phyloP scores from a whole-genome alignment of 2,329 filamentous ascomycete genomes.

The Trichoderma sp. region DNA sequence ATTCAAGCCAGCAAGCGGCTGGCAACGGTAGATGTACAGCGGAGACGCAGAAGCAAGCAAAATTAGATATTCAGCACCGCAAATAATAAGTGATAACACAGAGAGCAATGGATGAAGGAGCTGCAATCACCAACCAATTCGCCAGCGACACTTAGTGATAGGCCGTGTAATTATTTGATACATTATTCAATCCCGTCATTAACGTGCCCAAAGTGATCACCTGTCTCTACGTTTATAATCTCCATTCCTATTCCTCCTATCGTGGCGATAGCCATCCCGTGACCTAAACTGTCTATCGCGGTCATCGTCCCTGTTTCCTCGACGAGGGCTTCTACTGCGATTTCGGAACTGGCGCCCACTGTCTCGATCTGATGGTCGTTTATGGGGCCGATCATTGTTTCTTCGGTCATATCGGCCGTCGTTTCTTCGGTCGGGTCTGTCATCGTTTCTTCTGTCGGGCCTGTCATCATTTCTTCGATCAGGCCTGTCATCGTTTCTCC shows the following conservation, averaged over 20 bases:
- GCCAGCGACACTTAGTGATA: neutral
- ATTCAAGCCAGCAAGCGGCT: conserved; percentile 88
- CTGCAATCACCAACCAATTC: neutral
- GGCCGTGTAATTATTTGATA: neutral
- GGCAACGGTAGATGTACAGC: conserved; percentile 57
- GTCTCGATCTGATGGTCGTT: neutral
- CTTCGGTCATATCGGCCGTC: conserved; percentile 19
- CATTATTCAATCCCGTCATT: neutral
- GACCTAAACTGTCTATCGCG: conserved; percentile 20
- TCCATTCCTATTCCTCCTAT: conserved; percentile 21
- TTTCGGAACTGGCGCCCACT: conserved; percentile 30
- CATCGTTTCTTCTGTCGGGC: conserved; percentile 22
- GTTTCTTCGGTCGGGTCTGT: conserved; percentile 20
- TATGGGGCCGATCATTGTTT: conserved; percentile 2
- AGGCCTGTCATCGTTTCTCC: conserved; percentile 24
- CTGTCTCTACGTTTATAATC: conserved; percentile 51
- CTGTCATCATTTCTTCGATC: conserved; percentile 19
- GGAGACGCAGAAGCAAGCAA: neutral
- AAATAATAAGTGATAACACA: too few species aligned
- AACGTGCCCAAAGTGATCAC: neutral
- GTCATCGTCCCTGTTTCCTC: conserved; percentile 34
- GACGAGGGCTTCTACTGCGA: conserved; percentile 42
- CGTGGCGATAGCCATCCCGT: conserved; percentile 31
- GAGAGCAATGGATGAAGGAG: neutral
- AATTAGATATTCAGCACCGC: neutral